Base-by-base conservation (phyloP, 805 yeast genomes). In the Yarrowia sp. region DNA sequence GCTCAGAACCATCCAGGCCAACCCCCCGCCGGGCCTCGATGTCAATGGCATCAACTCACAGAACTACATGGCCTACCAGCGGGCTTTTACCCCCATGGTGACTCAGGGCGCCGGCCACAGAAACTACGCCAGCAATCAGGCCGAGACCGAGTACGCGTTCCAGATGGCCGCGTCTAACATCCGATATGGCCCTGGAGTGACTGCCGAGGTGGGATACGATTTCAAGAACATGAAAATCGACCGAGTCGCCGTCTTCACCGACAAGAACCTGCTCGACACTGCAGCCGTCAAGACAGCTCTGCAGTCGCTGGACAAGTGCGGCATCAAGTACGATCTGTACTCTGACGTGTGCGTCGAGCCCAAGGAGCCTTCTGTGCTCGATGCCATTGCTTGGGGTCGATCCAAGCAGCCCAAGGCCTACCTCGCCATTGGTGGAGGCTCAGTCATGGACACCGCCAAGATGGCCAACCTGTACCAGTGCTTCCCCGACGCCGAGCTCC, bases 371-470 rank as follows among this genome's bases (percentile, higher is more conserved):
- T 75, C 74, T 3, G 74, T 77, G 17, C 65, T 69, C 48, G 70
- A 73, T 32, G 79, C 79, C 9, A 74, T 77, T 45, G 72, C 68
- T 11, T 77, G 79, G 79, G 74, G 79, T 8, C 70, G 77, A 38
- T 57, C 65, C 9, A 41, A 43, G 48, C 71, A 72, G 61, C 77
- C 80, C 18, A 75, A 78, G 42, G 78, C 79, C 32, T 79, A 77
- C 66, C 72, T 79, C 17, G 80, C 82, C 7, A 79, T 79, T 35
- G 82, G 82, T 32, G 82, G 82, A 51, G 82, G 82, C 32, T 78
- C 81, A 4, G 81, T 79, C n/a, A 80, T 79, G 72, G 82, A 79
- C 65, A 77, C 79, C 15, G 80, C 81, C 65, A 79, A 79, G 69
- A 75, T 79, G 58, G 80, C 82, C 36, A 75, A 77, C 64, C 71